Base-by-base conservation (phyloP, 2,329 filamentous ascomycete species). In the Magnaporthiopsis incrustans region DNA sequence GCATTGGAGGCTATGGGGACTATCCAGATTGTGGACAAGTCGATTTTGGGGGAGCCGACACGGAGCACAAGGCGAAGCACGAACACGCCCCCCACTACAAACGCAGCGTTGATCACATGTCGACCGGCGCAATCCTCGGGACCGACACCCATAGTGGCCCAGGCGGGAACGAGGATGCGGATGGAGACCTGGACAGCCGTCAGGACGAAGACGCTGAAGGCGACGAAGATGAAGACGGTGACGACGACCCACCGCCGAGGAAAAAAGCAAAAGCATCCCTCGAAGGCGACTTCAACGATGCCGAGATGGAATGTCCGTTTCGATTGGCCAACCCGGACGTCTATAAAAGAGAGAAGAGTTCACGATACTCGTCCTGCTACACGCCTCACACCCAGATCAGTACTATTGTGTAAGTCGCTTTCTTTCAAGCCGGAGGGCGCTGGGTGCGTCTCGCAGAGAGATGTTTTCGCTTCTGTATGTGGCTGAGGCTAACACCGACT, bases 331-430 rank as follows among this genome's bases (percentile, higher is more conserved):
- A 69, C 61, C 70, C 71, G 61, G 66, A 65, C 27, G 66, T 67
- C 33, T 70, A 65, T 61, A 69, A 71, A 57, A 67, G 68, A 27
- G 67, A 68, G 22, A 70, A 66, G 27, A 67, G 68, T 22, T 69
- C 71, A 25, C 73, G 70, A 53, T 76, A 72, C 65, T 67, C 66
- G 5, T 69, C 72, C 1, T 76, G 74, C 65, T 72, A 75, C 60
- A 73, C 73, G 2, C 59, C 67, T 25, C 74, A 75, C 64, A 66
- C 67, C 59, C 70, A 73, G 57, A 73, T 76, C 38, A 75, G 73
- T 8, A 73, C 71, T n/a, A 66, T 76, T 8, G 70, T 74, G 73
- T 74, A 66, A 71, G 73, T 69, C 18, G 3, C 7, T 10, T 11
- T n/a, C 22, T 5, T 18, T 15, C 38, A 14, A 18, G 38, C 38